Conservation (phyloP, 2,329 filamentous ascomycete genomes). For the Aspergillus quadrilineatus region DNA sequence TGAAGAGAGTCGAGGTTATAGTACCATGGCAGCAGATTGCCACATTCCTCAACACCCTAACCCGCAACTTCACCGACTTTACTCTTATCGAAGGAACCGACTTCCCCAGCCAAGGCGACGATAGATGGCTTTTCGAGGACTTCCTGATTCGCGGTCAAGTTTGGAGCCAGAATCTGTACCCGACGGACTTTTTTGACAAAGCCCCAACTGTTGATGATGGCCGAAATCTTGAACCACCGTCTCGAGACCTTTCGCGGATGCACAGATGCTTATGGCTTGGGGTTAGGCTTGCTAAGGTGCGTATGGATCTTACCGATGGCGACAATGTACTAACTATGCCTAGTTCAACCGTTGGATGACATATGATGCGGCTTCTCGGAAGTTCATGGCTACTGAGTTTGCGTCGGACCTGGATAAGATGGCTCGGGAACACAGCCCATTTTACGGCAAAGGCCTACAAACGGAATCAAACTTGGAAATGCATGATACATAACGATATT, state of each 20-base stretch:
- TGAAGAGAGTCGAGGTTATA: conserved; percentile 41
- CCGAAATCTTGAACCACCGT: conserved; percentile 51
- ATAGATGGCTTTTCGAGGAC: conserved; percentile 58
- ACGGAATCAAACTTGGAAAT: conserved; percentile 10
- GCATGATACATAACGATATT: conserved; percentile 10
- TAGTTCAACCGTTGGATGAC: conserved; percentile 43
- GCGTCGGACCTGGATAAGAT: conserved; percentile 26
- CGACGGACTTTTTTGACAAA: conserved; percentile 51
- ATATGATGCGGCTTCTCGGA: conserved; percentile 31
- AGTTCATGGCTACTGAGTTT: conserved; percentile 35
- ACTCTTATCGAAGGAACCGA: conserved; percentile 36
- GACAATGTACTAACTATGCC: conserved; percentile 6
- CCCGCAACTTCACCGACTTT: conserved; percentile 39
- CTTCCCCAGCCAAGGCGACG: conserved; percentile 46
- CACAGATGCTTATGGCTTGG: conserved; percentile 55
- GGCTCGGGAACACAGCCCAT: conserved; percentile 16
- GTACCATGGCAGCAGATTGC: conserved; percentile 54
- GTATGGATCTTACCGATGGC: conserved; percentile 17
- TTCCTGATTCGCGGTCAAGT: conserved; percentile 57
- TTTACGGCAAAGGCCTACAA: conserved; percentile 2
- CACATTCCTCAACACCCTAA: conserved; percentile 55
- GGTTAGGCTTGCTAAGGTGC: conserved; percentile 44
- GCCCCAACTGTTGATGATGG: conserved; percentile 56
- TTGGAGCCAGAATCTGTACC: conserved; percentile 53
- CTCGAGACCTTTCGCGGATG: conserved; percentile 48